Percentiles rank a stretch among this genome's conserved stretches.
phyloP scores from a whole-genome alignment of 805 yeast species.

The Schwanniomyces vanrijiae region DNA sequence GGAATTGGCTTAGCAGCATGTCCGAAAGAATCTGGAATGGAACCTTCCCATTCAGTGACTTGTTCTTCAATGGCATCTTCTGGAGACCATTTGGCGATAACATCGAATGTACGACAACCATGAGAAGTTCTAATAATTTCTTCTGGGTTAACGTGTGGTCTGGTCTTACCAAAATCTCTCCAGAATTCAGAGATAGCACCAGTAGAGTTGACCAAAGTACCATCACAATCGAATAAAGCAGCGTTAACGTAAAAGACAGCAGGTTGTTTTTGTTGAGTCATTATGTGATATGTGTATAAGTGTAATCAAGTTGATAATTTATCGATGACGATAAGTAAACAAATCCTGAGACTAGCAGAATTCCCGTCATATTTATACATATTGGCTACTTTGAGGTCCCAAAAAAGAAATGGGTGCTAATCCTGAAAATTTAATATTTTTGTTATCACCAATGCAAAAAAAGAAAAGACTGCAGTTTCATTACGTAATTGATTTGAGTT shows the following conservation, averaged over 20 bases:
- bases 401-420: constrained; percentile 3
- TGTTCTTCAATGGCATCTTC: constrained; percentile 66
- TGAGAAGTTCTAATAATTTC: constrained; percentile 74
- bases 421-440: neutral
- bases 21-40: constrained; percentile 71
- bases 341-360: neutral
- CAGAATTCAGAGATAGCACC: constrained; percentile 82
- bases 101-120: constrained; percentile 83
- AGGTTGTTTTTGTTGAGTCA: constrained; percentile 41
- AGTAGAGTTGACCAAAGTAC: constrained; percentile 82
- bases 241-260: constrained; percentile 44
- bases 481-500: neutral
- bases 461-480: neutral
- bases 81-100: constrained; percentile 72
- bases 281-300: constrained; percentile 7
- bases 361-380: neutral
- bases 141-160: constrained; percentile 67
- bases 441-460: constrained; percentile 3
- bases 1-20: constrained; percentile 72
- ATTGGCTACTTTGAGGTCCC: neutral
- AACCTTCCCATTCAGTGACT: constrained; percentile 65
- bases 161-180: constrained; percentile 67
- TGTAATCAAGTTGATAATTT: neutral
- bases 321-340: neutral
- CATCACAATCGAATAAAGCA: constrained; percentile 80